Conservation (phyloP, 2,329 filamentous ascomycete genomes). For the Ophiobolus disseminans region DNA sequence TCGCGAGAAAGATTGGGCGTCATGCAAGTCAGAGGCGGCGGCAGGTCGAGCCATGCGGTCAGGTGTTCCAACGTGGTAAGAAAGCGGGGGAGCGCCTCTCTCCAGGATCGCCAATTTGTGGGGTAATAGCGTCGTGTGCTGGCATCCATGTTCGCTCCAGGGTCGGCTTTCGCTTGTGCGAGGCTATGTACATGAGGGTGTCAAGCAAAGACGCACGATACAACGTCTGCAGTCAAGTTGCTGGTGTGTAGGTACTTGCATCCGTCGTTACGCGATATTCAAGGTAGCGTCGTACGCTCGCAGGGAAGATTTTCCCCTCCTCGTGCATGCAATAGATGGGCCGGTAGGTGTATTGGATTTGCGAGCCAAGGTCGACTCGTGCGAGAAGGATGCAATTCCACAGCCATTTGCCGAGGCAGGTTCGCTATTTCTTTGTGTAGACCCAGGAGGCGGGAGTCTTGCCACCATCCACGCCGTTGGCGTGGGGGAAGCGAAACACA, state of each 20-base stretch:
- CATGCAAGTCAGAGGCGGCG: conserved; percentile 46
- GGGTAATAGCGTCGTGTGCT: conserved; percentile 43
- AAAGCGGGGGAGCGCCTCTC: conserved; percentile 44
- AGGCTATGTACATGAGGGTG: conserved; percentile 30
- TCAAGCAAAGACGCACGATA: conserved; percentile 19
- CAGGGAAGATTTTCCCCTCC: conserved; percentile 28
- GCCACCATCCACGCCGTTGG: conserved; percentile 20
- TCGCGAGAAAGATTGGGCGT: conserved; percentile 35
- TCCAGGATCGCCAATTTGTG: conserved; percentile 47
- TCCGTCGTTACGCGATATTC: conserved; percentile 14
- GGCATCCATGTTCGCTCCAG: conserved; percentile 30
- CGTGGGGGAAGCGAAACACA: conserved; percentile 34
- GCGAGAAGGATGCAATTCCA: background rate
- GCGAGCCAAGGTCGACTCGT: background rate
- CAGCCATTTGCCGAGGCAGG: background rate
- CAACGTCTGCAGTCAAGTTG: conserved; percentile 16
- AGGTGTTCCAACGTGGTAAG: conserved; percentile 40
- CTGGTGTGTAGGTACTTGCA: conserved; percentile 5
- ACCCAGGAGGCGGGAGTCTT: conserved; percentile 15
- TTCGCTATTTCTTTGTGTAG: conserved; percentile 11
- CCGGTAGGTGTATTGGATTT: background rate
- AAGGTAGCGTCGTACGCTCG: conserved; percentile 20
- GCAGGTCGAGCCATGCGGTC: conserved; percentile 26
- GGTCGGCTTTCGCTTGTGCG: conserved; percentile 32
- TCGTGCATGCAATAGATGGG: conserved; percentile 18